phyloP scores from a whole-genome alignment of 495 filamentous ascomycete genomes.

The Aspergillus baeticus region DNA sequence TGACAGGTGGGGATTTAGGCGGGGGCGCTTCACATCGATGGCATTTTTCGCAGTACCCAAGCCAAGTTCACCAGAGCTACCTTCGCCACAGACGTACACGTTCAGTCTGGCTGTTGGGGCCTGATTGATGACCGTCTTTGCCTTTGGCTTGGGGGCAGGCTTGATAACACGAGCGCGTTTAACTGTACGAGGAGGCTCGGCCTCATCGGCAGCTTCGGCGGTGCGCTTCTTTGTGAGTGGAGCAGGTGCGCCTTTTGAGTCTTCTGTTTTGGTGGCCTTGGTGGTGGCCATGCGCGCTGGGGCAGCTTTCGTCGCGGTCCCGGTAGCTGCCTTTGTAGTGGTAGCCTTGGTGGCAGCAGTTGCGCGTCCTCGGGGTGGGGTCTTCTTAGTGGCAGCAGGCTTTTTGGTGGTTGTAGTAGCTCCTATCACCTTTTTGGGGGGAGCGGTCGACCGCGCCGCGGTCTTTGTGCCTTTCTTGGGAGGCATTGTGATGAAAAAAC shows the following conservation, averaged over 20 bases:
- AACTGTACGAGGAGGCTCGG: slow-evolving; percentile 25
- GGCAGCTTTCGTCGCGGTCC: slow-evolving; percentile 1
- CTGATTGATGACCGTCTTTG: slow-evolving; percentile 43
- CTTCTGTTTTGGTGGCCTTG: slow-evolving; percentile 17
- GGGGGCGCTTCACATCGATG: slow-evolving; percentile 67
- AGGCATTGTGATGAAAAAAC: slow-evolving; percentile 29
- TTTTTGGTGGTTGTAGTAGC: slow-evolving; percentile 13
- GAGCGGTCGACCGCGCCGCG: slow-evolving; percentile 9
- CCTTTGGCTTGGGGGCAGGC: slow-evolving; percentile 18
- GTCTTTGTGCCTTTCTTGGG: slow-evolving; percentile 32
- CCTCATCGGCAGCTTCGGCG: slow-evolving; percentile 29
- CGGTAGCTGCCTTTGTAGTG: neutral
- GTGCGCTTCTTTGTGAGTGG: slow-evolving; percentile 41
- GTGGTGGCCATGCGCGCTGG: slow-evolving; percentile 9
- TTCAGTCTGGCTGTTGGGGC: slow-evolving; percentile 51
- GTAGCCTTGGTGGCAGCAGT: neutral
- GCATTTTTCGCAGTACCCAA: slow-evolving; percentile 59
- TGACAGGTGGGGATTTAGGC: slow-evolving; percentile 57
- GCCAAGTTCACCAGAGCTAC: slow-evolving; percentile 66
- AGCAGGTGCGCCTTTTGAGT: slow-evolving; percentile 14
- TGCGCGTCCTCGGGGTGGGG: neutral
- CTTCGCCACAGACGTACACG: slow-evolving; percentile 69
- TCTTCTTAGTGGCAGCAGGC: slow-evolving; percentile 13
- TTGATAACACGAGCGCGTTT: slow-evolving; percentile 31
- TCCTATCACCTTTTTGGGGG: slow-evolving; percentile 8